Percentiles rank a stretch among this genome's conserved stretches.
Conservation (phyloP, 208 protist genomes). For the Trichomonas tenax region DNA sequence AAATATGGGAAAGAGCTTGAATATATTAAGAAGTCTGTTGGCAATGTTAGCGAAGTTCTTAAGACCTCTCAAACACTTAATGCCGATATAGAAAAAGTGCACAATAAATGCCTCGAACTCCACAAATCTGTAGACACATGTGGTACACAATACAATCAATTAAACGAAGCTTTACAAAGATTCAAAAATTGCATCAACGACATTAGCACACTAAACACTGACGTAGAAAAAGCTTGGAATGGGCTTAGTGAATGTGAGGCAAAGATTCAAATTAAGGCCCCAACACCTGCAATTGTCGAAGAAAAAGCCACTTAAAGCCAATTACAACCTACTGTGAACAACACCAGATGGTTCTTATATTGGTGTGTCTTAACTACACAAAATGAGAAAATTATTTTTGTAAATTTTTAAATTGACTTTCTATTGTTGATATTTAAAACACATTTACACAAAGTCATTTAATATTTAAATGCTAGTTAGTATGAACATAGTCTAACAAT, state of each 20-base stretch:
- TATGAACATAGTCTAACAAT: not conserved
- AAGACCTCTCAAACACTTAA: not conserved
- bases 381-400: too few species aligned
- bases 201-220: not conserved
- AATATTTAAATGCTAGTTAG: not conserved
- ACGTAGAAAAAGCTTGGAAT: not conserved
- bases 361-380: too few species aligned
- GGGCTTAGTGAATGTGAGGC: not conserved
- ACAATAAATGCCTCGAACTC: not conserved
- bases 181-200: not conserved
- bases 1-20: not conserved
- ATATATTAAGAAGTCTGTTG: not conserved
- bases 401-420: too few species aligned
- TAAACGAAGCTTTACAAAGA: not conserved
- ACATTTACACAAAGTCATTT: too few species aligned
- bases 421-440: too few species aligned
- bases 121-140: not conserved
- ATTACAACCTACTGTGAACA: too few species aligned
- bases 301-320: too few species aligned
- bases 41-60: not conserved
- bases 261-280: not conserved
- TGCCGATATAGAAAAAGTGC: not conserved
- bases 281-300: not conserved
- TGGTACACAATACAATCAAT: not conserved
- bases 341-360: too few species aligned